Conservation (phyloP, 1,284 basidiomycete genomes). For the Trichosporon asahii region DNA sequence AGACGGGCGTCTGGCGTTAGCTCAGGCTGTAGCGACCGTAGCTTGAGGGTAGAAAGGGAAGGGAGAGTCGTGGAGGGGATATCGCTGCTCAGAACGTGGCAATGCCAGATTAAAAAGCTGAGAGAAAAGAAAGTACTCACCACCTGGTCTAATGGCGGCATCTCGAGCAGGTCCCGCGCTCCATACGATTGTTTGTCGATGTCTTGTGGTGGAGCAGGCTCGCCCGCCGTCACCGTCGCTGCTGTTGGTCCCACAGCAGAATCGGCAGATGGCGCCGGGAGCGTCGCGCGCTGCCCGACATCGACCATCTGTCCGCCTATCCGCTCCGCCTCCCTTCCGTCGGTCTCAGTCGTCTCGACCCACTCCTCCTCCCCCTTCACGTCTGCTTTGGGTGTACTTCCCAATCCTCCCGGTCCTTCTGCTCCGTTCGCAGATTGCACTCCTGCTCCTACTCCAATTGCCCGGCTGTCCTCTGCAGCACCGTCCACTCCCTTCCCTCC, state of each 20-base stretch:
- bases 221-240: too few relatives aligned
- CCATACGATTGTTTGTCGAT: conserved; percentile 3
- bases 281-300: neutral
- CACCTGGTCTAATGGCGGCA: conserved; percentile 5
- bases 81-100: too few relatives aligned
- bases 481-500: neutral
- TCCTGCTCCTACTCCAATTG: neutral
- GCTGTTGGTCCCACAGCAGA: too few relatives aligned
- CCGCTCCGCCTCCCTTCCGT: neutral
- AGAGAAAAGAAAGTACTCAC: neutral
- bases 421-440: neutral
- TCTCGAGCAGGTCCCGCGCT: conserved; percentile 10
- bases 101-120: too few relatives aligned
- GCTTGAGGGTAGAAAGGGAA: neutral
- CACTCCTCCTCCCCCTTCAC: neutral
- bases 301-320: neutral
- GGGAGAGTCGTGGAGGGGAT: neutral
- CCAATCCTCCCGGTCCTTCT: neutral
- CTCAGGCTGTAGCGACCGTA: too few relatives aligned
- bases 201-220: neutral
- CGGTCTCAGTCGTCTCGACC: neutral
- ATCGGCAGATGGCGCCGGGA: neutral
- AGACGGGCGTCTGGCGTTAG: conserved; percentile 18
- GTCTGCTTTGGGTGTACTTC: neutral
- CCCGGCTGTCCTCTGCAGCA: too few relatives aligned